These are phyloP conservation scores for Ceratocystis eucalypticola DNA, from an alignment of 2,329 filamentous ascomycete species.

Conservation along the genomic window DNA sequence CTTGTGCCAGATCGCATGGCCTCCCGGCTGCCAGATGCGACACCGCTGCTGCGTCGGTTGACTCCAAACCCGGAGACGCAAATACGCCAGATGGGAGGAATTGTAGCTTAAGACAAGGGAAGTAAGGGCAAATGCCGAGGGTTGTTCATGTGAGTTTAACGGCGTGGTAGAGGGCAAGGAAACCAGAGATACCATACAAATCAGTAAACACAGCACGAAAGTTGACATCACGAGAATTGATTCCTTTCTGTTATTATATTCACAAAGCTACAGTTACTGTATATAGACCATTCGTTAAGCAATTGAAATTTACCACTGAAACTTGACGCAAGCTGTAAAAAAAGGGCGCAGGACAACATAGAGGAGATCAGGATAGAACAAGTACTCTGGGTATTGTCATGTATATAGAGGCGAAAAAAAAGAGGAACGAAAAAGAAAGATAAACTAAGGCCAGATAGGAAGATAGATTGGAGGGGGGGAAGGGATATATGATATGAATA, in stretches of 20 bases:
- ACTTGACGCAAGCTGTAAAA: background rate
- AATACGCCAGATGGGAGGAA: slow-evolving; percentile 24
- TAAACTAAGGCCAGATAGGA: background rate
- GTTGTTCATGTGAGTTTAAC: no score
- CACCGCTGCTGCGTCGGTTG: slow-evolving; percentile 30
- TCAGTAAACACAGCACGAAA: background rate
- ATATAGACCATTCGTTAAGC: slow-evolving; percentile 8
- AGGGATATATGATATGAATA: slow-evolving; percentile 3
- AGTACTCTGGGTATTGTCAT: background rate
- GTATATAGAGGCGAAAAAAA: slow-evolving; percentile 5
- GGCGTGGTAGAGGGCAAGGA: background rate
- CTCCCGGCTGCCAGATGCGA: slow-evolving; percentile 38
- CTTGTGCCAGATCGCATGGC: slow-evolving; percentile 51
- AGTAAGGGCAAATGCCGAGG: background rate
- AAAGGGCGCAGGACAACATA: background rate
- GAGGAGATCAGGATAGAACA: background rate
- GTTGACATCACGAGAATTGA: no score
- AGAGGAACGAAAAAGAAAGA: slow-evolving; percentile 15
- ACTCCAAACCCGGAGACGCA: slow-evolving; percentile 38
- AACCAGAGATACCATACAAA: background rate
- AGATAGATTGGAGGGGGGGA: background rate
- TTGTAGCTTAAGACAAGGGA: slow-evolving; percentile 21
- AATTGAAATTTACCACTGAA: slow-evolving; percentile 2
- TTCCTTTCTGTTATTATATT: background rate
- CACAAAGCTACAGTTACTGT: slow-evolving; percentile 2